These are phyloP conservation scores for Naganishia cerealis DNA, from an alignment of 1,284 basidiomycete species.

Conservation along the genomic window DNA sequence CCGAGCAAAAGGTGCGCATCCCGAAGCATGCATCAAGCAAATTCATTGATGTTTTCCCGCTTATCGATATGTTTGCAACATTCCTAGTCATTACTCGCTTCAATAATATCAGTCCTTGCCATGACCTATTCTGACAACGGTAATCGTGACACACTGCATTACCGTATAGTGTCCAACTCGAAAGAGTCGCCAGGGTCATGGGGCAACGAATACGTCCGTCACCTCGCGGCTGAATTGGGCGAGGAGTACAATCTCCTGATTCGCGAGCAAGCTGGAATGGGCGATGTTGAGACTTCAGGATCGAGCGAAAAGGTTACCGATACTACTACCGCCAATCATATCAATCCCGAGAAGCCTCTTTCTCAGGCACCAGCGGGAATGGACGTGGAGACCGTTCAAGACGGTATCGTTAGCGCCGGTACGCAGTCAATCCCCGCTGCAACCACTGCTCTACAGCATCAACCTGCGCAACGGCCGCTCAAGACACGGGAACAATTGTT, in stretches of 20 bases:
- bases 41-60: not conserved
- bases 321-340: not conserved
- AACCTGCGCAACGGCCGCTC: conserved; percentile 34
- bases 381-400: not conserved
- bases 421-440: conserved; percentile 52
- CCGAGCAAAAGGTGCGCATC: conserved; percentile 67
- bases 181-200: conserved; percentile 87
- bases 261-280: conserved; percentile 30
- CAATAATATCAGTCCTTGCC: conserved; percentile 97
- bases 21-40: not conserved
- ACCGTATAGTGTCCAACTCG: conserved; percentile 79
- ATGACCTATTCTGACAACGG: conserved; percentile 99
- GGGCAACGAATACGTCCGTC: conserved; percentile 99
- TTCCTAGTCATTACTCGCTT: conserved; percentile 86
- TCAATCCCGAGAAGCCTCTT: conserved; percentile 14
- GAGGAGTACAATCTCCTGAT: conserved; percentile 77
- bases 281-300: conserved; percentile 31
- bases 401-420: conserved; percentile 32
- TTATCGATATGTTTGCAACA: not conserved
- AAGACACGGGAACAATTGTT: conserved; percentile 65
- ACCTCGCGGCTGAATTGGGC: conserved; percentile 92
- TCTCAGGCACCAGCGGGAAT: not conserved
- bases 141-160: conserved; percentile 91
- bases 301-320: not conserved
- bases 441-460: conserved; percentile 18